phyloP scores from a whole-genome alignment of 176 grass and related monocot species.

The Tuctoria greenei region DNA sequence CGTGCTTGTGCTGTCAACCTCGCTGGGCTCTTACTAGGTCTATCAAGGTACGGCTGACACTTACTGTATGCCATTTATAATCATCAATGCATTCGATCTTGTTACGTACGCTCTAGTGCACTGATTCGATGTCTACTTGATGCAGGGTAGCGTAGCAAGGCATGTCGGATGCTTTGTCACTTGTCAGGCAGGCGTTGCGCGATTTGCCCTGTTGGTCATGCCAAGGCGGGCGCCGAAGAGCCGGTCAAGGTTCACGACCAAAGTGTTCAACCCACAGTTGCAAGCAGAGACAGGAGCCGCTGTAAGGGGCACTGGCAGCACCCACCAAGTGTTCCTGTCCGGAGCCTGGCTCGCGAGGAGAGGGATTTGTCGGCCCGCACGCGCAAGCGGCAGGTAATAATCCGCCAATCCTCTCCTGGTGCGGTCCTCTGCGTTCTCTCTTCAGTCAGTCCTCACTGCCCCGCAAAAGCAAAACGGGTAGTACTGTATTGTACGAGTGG shows the following conservation, averaged over 20 bases:
- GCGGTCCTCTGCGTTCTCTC: not conserved
- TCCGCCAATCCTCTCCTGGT: constrained; percentile 11
- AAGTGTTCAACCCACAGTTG: not conserved
- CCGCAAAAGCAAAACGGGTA: not conserved
- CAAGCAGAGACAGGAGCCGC: not conserved
- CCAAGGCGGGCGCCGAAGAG: not conserved
- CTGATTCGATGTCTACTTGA: not conserved
- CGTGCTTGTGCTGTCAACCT: not conserved
- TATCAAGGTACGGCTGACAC: not conserved
- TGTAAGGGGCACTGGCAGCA: not conserved
- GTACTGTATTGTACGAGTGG: no score
- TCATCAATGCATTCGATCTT: not conserved
- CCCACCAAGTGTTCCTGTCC: no score
- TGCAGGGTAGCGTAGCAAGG: constrained; percentile 4
- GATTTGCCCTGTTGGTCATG: constrained; percentile 2
- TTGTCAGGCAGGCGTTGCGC: not conserved
- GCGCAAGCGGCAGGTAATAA: constrained; percentile 18
- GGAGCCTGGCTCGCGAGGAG: constrained; percentile 27
- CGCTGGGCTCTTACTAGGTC: not conserved
- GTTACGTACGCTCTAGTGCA: not conserved
- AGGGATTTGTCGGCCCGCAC: constrained; percentile 38
- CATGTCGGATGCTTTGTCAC: not conserved
- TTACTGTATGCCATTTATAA: not conserved
- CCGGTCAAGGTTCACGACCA: not conserved
- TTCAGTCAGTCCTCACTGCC: not conserved